These are phyloP conservation scores for Lomentospora prolificans DNA, from an alignment of 2,329 filamentous ascomycete genomes.

Conservation along the genomic window DNA sequence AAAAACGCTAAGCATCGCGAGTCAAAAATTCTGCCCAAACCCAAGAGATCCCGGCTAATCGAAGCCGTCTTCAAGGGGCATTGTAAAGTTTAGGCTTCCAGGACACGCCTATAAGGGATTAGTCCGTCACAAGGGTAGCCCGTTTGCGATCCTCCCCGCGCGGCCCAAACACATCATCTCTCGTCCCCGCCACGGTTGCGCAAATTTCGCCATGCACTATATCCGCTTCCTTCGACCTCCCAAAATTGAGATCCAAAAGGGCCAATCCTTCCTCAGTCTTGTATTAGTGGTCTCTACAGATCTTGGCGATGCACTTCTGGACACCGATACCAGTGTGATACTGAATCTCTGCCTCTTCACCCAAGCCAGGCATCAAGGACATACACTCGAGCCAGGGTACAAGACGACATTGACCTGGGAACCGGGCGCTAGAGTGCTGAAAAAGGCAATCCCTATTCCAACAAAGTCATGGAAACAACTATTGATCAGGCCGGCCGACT, in stretches of 20 bases:
- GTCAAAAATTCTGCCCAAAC: no score
- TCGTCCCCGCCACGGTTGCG: neutral
- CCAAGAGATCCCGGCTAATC: no score
- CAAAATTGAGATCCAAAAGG: conserved; percentile 20
- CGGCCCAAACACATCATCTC: neutral
- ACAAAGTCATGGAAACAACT: neutral
- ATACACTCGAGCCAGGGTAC: conserved; percentile 1
- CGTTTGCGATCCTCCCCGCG: no score
- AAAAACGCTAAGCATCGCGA: no score
- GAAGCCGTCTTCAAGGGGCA: no score
- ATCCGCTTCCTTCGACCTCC: conserved; percentile 42
- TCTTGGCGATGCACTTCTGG: conserved; percentile 44
- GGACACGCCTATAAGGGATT: no score
- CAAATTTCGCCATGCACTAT: conserved; percentile 39
- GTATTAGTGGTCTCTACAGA: conserved; percentile 48
- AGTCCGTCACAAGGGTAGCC: no score
- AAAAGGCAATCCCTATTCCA: neutral
- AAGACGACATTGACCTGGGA: neutral
- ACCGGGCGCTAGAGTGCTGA: conserved; percentile 1
- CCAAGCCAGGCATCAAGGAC: conserved; percentile 7
- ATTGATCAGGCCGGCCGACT: neutral
- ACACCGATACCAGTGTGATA: conserved; percentile 32
- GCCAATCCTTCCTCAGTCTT: conserved; percentile 26
- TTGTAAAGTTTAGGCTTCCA: no score
- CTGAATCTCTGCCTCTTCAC: conserved; percentile 20